A percentile compares a stretch with the other conserved stretches of the same genome.
phyloP scores from a whole-genome alignment of 345 rosid genomes.

The Euphorbia tirucalli region DNA sequence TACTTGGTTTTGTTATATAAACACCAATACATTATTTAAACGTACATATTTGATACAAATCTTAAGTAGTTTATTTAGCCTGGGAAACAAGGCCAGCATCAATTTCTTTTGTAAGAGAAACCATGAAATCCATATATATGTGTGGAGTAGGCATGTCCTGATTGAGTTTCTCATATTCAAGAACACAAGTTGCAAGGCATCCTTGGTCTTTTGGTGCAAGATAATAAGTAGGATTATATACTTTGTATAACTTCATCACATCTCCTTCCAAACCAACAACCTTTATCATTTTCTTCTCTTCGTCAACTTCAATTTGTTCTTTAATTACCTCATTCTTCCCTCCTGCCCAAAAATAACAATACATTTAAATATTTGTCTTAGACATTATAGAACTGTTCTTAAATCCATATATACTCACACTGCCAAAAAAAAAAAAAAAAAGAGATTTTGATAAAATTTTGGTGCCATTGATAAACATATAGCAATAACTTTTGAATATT shows the following conservation, averaged over 20 bases:
- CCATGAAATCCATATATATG: slow-evolving; percentile 18
- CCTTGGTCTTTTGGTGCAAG: neutral
- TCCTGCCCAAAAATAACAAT: slow-evolving; percentile 18
- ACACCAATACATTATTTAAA: neutral
- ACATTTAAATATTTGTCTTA: no score
- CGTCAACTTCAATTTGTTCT: slow-evolving; percentile 27
- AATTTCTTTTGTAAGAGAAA: slow-evolving; percentile 9
- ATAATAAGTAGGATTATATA: slow-evolving; percentile 8
- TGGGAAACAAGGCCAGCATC: slow-evolving; percentile 15
- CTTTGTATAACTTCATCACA: slow-evolving; percentile 29
- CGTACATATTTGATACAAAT: neutral
- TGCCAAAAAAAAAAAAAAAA: neutral
- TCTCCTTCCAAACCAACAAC: slow-evolving; percentile 34
- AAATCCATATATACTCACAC: neutral
- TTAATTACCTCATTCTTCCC: slow-evolving; percentile 32
- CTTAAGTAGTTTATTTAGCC: neutral
- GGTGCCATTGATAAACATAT: no score
- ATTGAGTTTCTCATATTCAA: slow-evolving; percentile 34
- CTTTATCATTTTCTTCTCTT: slow-evolving; percentile 15
- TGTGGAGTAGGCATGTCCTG: slow-evolving; percentile 22
- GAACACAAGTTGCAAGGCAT: neutral
- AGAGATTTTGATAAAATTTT: neutral
- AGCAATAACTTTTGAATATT: no score
- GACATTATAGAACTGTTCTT: no score
- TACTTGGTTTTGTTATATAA: neutral